A percentile compares a stretch with the other conserved stretches of the same genome.
These are phyloP conservation scores for Amborella trichopoda DNA, from an alignment of 164 flowering plant species.

Conservation along the genomic window DNA sequence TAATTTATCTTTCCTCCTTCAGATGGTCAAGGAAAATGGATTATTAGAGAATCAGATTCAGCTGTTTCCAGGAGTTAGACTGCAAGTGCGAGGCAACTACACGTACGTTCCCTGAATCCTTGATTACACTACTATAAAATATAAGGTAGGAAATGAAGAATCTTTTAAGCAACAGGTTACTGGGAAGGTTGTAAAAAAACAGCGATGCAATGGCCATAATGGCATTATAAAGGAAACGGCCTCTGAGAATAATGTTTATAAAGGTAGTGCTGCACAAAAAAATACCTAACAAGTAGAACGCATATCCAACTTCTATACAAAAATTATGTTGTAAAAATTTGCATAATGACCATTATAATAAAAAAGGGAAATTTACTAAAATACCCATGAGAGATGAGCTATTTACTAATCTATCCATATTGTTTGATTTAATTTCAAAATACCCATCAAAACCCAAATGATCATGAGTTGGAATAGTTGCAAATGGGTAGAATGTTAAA, in stretches of 20 bases:
- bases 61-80: slow-evolving; percentile 54
- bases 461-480: no score
- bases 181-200: background rate
- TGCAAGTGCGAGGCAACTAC: slow-evolving; percentile 65
- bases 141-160: background rate
- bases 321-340: no score
- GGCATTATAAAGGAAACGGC: background rate
- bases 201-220: background rate
- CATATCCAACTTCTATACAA: no score
- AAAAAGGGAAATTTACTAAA: no score
- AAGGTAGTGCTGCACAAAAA: no score
- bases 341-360: no score
- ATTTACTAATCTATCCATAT: no score
- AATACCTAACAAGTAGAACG: no score
- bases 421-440: no score
- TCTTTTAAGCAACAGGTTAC: background rate
- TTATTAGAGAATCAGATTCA: slow-evolving; percentile 55
- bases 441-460: no score
- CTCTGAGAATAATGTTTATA: background rate
- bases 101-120: slow-evolving; percentile 35
- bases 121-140: background rate
- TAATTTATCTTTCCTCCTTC: slow-evolving; percentile 2
- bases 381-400: no score
- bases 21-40: slow-evolving; percentile 63
- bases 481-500: no score